Evolutionary conservation across 1,139 yeast species (phyloP), one percentile per base, ranked within the genome.

Genomic region (Hyphopichia burtonii): DNA sequence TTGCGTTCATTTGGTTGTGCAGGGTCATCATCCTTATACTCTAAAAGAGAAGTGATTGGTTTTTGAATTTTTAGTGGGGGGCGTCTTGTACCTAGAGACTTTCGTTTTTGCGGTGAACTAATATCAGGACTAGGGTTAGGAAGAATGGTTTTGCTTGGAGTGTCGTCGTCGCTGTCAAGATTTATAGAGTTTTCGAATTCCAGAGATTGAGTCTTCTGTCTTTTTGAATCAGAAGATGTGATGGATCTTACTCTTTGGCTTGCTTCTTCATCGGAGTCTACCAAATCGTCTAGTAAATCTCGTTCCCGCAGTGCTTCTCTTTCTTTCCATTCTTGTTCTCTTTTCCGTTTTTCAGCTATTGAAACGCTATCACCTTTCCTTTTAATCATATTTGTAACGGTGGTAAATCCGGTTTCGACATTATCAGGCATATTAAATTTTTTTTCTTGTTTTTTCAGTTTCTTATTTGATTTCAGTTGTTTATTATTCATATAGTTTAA

Each of bases 361-460:
- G 41, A 38, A 27, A 25, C 37, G 17, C 8, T 45, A 27, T 41
- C 47, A 35, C 58, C 48, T 40, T 57, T 52, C 43, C 61, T 66
- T 39, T 66, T 58, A 6, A 83, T 73, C 64, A 84, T 53, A 31
- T 65, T 62, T 3, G 79, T 66, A 1, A 87, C 93, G 14, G 70
- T 68, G 34, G 72, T 68, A 52, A 89, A 87, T 1, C 94, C 94
- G 0, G 84, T 76, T 28, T 74, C 78, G 3, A 82, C 96, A 55
- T 82, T 75, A 50, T 85, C 91, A 0, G 96, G 96, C 88, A 87
- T 82, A 58, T 81, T 80, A 51, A 87, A 87, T 42, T 64, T 52
- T 53, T 72, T 73, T 33, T 57, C 52, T 1, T 46, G 38, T 37
- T 60, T 65, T 34, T 50, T 45, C 43, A 23, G 40, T 40, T 11